A percentile compares a stretch with the other conserved stretches of the same genome.
These are phyloP conservation scores for Penicillium nucicola DNA, from an alignment of 495 filamentous ascomycete genomes.

Conservation along the genomic window DNA sequence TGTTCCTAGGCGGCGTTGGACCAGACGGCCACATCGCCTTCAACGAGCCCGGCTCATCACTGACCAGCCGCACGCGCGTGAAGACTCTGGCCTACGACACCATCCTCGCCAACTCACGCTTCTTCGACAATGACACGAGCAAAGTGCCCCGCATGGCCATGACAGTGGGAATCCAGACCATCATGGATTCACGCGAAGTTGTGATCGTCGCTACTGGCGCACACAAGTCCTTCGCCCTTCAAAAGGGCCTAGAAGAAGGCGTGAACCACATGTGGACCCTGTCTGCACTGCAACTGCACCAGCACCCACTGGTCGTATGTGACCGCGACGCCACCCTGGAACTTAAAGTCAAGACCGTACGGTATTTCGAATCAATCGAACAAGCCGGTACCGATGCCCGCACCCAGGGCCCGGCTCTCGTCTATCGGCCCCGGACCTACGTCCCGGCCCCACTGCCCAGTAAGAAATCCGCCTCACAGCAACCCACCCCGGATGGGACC, in stretches of 20 bases:
- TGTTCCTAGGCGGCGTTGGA: constrained; percentile 82
- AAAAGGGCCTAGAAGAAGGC: constrained; percentile 76
- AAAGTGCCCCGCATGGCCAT: constrained; percentile 80
- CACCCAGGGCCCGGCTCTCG: constrained; percentile 53
- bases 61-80: constrained; percentile 75
- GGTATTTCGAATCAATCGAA: constrained; percentile 62
- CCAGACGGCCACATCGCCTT: constrained; percentile 88
- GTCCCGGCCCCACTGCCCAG: constrained; percentile 31
- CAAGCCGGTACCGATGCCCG: constrained; percentile 55
- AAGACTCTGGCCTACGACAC: constrained; percentile 88
- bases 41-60: constrained; percentile 81
- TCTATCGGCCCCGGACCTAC: constrained; percentile 41
- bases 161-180: constrained; percentile 85
- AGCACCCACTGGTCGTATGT: constrained; percentile 74
- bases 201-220: constrained; percentile 79
- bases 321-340: constrained; percentile 85
- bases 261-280: constrained; percentile 91
- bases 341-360: constrained; percentile 82
- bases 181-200: constrained; percentile 77
- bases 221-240: constrained; percentile 76
- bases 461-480: constrained; percentile 23
- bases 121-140: constrained; percentile 70
- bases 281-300: constrained; percentile 75
- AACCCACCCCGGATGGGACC: constrained; percentile 24
- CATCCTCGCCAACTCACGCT: constrained; percentile 78